These are phyloP conservation scores for Aspergillus sp. DNA, from an alignment of 2,329 filamentous ascomycete species.

Conservation along the genomic window DNA sequence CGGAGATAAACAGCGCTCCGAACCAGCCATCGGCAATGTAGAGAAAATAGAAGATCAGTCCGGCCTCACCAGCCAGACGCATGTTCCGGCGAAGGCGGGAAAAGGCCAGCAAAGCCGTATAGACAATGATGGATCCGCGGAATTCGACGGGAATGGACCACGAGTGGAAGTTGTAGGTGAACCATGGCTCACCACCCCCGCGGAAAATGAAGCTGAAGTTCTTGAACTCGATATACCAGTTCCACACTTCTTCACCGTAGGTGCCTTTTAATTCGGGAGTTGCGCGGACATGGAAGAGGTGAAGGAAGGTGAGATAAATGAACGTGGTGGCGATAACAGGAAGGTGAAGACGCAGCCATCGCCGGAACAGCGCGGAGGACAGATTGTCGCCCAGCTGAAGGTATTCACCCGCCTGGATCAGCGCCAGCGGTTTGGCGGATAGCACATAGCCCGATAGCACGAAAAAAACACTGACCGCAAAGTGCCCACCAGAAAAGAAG, in stretches of 20 bases:
- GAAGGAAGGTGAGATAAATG: conserved; percentile 55
- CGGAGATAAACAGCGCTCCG: conserved; percentile 61
- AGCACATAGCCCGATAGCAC: conserved; percentile 57
- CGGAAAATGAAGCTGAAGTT: conserved; percentile 70
- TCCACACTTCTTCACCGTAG: conserved; percentile 54
- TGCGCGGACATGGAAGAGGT: conserved; percentile 54
- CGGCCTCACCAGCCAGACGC: conserved; percentile 56
- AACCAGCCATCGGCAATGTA: conserved; percentile 68
- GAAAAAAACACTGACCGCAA: conserved; percentile 58
- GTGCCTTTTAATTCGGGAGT: conserved; percentile 43
- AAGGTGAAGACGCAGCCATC: conserved; percentile 54
- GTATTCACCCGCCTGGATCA: conserved; percentile 47
- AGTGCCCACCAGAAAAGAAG: conserved; percentile 64
- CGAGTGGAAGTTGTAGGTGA: conserved; percentile 60
- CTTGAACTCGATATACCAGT: conserved; percentile 60
- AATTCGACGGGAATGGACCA: conserved; percentile 68
- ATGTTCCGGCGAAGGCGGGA: conserved; percentile 57
- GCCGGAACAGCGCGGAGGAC: conserved; percentile 52
- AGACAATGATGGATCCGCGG: conserved; percentile 65
- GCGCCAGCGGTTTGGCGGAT: conserved; percentile 48
- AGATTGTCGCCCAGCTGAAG: conserved; percentile 46
- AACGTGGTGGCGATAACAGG: conserved; percentile 59
- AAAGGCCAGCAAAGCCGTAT: conserved; percentile 59
- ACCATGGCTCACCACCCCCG: conserved; percentile 58
- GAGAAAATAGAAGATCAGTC: conserved; percentile 64